Evolutionary conservation across 768 basidiomycete genomes (phyloP).

Genomic region (Amanita phalloides): DNA sequence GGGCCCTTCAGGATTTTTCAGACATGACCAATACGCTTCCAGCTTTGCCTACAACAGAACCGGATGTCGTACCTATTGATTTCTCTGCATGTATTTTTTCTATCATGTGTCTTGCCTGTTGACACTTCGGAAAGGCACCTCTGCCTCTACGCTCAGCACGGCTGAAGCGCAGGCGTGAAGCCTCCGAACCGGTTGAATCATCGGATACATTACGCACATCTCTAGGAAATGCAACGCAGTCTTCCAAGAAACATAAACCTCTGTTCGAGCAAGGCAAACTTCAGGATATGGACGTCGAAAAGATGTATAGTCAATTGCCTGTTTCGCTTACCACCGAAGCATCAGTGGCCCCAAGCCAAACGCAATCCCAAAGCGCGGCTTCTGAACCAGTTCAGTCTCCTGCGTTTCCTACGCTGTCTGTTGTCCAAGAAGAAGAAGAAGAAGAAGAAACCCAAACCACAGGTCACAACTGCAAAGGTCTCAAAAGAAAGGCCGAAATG

Average conservation of each 20-base stretch:
- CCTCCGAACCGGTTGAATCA: slow-evolving; percentile 1
- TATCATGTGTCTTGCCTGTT: background rate
- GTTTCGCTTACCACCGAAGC: background rate
- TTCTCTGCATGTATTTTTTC: slow-evolving; percentile 11
- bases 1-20: slow-evolving; percentile 32
- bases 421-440: slow-evolving; percentile 42
- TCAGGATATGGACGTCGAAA: slow-evolving; percentile 13
- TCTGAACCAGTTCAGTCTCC: slow-evolving; percentile 12
- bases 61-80: slow-evolving; percentile 12
- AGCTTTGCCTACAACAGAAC: slow-evolving; percentile 8
- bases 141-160: slow-evolving; percentile 26
- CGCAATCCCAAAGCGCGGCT: slow-evolving; percentile 24
- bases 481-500: slow-evolving; percentile 27
- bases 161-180: slow-evolving; percentile 47
- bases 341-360: slow-evolving; percentile 15
- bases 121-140: slow-evolving; percentile 22
- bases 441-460: slow-evolving; percentile 35
- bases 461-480: slow-evolving; percentile 3
- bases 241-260: slow-evolving; percentile 59
- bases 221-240: slow-evolving; percentile 32
- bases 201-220: slow-evolving; percentile 9
- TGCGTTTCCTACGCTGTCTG: slow-evolving; percentile 12
- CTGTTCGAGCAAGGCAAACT: slow-evolving; percentile 54
- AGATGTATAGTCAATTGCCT: slow-evolving; percentile 10
- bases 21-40: slow-evolving; percentile 22